A percentile compares a stretch with the other conserved stretches of the same genome.
Evolutionary conservation across 164 flowering plant species (phyloP).

Genomic region (Umbellularia californica): DNA sequence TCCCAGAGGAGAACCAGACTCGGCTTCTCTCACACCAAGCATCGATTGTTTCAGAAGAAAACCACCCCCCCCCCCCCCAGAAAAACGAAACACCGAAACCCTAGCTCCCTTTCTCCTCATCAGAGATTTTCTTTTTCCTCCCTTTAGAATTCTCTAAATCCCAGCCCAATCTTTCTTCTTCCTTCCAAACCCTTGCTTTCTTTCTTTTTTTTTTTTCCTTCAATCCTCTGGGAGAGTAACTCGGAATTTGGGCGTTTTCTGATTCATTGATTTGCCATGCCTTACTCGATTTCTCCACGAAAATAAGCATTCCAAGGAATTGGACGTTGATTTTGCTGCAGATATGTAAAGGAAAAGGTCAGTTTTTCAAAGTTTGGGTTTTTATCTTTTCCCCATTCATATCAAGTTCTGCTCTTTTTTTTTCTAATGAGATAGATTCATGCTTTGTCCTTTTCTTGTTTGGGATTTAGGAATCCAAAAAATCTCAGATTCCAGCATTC

Average conservation of each 20-base stretch:
- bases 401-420: background rate
- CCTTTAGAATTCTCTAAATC: slow-evolving; percentile 3
- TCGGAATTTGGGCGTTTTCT: too few relatives aligned
- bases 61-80: fast-evolving
- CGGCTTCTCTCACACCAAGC: too few relatives aligned
- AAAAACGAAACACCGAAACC: background rate
- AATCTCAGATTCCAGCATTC: background rate
- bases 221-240: too few relatives aligned
- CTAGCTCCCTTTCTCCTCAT: background rate
- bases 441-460: background rate
- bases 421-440: background rate
- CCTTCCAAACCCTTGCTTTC: background rate
- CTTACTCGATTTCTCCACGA: too few relatives aligned
- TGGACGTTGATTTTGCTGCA: background rate
- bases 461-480: background rate
- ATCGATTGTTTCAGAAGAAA: too few relatives aligned
- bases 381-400: background rate
- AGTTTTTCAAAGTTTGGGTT: too few relatives aligned
- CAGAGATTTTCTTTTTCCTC: background rate
- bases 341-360: background rate
- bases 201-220: background rate
- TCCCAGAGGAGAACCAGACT: too few relatives aligned
- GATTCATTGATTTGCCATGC: too few relatives aligned
- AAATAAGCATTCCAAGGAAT: background rate
- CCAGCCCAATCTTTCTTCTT: background rate